These are phyloP conservation scores for Pythium sukuiense DNA, from an alignment of 352 stramenopile species.

Conservation along the genomic window DNA sequence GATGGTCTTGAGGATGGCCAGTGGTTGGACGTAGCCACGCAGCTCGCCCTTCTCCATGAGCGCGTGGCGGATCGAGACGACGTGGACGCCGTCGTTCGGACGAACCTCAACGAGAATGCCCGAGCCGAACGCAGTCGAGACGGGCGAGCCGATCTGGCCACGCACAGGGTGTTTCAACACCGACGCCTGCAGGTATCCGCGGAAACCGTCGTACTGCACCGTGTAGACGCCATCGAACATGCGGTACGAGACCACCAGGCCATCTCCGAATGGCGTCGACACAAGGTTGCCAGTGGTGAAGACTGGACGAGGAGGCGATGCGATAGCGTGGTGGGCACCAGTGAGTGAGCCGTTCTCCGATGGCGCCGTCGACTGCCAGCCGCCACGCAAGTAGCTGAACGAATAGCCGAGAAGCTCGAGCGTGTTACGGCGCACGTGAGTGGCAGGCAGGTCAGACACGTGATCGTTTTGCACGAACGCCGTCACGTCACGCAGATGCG, in stretches of 20 bases:
- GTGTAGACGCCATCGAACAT: slow-evolving; percentile 53
- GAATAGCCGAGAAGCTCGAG: slow-evolving; percentile 70
- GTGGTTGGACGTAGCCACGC: slow-evolving; percentile 61
- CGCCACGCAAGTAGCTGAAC: slow-evolving; percentile 65
- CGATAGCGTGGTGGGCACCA: not conserved
- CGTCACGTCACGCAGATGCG: slow-evolving; percentile 40
- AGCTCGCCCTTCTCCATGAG: slow-evolving; percentile 47
- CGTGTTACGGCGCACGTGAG: slow-evolving; percentile 53
- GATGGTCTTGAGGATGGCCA: slow-evolving; percentile 50
- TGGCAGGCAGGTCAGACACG: slow-evolving; percentile 36
- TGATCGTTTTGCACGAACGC: slow-evolving; percentile 51
- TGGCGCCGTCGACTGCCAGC: slow-evolving; percentile 25
- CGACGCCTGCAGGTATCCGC: slow-evolving; percentile 49
- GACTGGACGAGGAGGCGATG: slow-evolving; percentile 9
- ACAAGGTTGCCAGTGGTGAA: slow-evolving; percentile 57
- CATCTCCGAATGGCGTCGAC: slow-evolving; percentile 66
- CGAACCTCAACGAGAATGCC: slow-evolving; percentile 62
- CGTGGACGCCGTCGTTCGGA: slow-evolving; percentile 63
- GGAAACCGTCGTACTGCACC: slow-evolving; percentile 43
- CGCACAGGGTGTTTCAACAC: slow-evolving; percentile 41
- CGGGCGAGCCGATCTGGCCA: slow-evolving; percentile 54
- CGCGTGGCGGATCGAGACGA: slow-evolving; percentile 61
- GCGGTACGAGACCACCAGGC: slow-evolving; percentile 49
- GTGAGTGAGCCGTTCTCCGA: slow-evolving; percentile 27
- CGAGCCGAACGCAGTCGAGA: slow-evolving; percentile 70